Conservation (phyloP, 257 asterid species). For the Solanum commersonii region DNA sequence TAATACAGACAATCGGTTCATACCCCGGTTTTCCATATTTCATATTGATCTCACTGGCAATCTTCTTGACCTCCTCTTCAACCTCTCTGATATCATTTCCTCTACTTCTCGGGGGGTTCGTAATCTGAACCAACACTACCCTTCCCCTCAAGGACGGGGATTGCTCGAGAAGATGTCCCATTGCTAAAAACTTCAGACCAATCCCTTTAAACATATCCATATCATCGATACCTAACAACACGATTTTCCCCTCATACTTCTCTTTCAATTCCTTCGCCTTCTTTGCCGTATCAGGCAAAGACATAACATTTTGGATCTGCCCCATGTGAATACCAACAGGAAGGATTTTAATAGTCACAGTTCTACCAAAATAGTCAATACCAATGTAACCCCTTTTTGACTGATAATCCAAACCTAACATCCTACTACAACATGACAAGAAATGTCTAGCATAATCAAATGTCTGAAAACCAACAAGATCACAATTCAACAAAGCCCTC, state of each 20-base stretch:
- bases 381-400: conserved; percentile 88
- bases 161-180: conserved; percentile 50
- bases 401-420: conserved; percentile 78
- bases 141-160: conserved; percentile 29
- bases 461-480: conserved; percentile 78
- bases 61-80: conserved; percentile 46
- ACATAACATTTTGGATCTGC: conserved; percentile 40
- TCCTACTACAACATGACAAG: conserved; percentile 84
- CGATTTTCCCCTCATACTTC: conserved; percentile 37
- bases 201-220: conserved; percentile 87
- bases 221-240: conserved; percentile 79
- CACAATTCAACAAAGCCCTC: conserved; percentile 75
- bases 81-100: conserved; percentile 73
- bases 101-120: conserved; percentile 65
- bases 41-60: conserved; percentile 36
- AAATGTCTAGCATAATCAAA: conserved; percentile 95
- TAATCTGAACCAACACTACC: conserved; percentile 64
- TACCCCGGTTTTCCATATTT: conserved; percentile 36
- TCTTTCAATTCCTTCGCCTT: conserved; percentile 42
- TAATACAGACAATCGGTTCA: conserved; percentile 57
- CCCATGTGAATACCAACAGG: conserved; percentile 84
- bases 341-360: conserved; percentile 66
- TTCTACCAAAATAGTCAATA: conserved; percentile 72
- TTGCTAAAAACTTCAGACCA: conserved; percentile 56
- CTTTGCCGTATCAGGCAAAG: conserved; percentile 24